Evolutionary conservation across 768 basidiomycete species (phyloP), one percentile per base, ranked within the genome.

Genomic region (Phlebiopsis flavidoalba): DNA sequence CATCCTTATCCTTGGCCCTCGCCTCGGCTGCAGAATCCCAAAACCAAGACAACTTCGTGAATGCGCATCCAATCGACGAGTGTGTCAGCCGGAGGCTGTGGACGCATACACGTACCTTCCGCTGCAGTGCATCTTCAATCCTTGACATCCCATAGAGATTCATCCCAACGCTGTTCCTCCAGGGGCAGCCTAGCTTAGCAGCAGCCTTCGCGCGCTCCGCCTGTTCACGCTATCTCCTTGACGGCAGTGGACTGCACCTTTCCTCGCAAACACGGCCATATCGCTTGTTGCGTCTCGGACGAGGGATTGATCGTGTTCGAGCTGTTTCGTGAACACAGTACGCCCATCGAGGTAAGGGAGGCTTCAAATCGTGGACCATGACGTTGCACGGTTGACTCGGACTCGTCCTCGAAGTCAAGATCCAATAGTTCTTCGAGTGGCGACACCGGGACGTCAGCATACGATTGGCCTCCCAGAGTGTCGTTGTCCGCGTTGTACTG

Each of bases 401-500:
- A 88, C 67, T 98, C 97, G 70, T 98, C 96, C 68, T 96, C 93
- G 66, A 98, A 95, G 68, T 98, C 95, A 22, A 95, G 80, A 70
- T 99, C 95, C n/a, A 52, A 99, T 82, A 3, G 84, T 79, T 65
- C 86, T 90, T 36, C 91, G 88, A 8, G 91, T 92, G 0, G 93
- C 91, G 19, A 98, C 89, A 68, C 97, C 97, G 2, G n/a, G 97
- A 98, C 0, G 93, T 93, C 10, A 93, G 79, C 90, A 99, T 95
- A 69, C 96, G 91, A 70, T 98, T 98, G 8, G 91, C 91, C 77
- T 99, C 97, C 97, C 97, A 99, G 11, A 96, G 77, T n/a, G 68
- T 99, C 97, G 68, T 97, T 98, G 73, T 99, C 97, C 22, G 93
- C 93, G 67, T 98, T 98, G 92, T 95, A 97, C 86, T 98, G 95